phyloP scores from a whole-genome alignment of 1,284 basidiomycete species.

The Xerocomus cyaneibrunnescens region DNA sequence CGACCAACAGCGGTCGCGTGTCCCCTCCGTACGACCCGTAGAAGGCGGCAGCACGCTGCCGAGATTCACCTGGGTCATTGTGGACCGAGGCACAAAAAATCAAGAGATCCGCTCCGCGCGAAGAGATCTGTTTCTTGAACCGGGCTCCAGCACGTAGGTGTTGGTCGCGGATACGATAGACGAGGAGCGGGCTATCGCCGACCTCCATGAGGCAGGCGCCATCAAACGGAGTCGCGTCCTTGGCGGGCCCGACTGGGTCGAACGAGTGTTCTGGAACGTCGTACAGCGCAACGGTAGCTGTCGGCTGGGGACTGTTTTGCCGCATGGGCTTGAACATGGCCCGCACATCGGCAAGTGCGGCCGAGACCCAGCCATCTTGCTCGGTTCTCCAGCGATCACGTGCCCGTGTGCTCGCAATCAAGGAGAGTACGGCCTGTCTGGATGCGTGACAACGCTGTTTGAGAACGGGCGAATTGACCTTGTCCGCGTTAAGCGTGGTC shows the following conservation, averaged over 20 bases:
- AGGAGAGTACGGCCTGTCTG: constrained; percentile 17
- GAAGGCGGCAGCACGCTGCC: constrained; percentile 17
- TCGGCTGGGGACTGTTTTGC: constrained; percentile 3
- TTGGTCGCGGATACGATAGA: constrained; percentile 24
- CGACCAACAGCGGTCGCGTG: constrained; percentile 26
- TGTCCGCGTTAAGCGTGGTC: constrained; percentile 29
- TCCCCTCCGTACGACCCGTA: constrained; percentile 28
- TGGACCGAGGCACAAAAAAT: constrained; percentile 24
- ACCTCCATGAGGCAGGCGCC: constrained; percentile 21
- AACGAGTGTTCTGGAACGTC: constrained; percentile 18
- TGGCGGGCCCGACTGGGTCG: constrained; percentile 9
- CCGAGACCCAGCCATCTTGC: constrained; percentile 22
- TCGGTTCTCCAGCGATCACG: constrained; percentile 24
- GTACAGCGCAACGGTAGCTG: constrained; percentile 23
- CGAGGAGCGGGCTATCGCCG: constrained; percentile 17
- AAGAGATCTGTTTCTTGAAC: constrained; percentile 27
- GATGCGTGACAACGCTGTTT: constrained; percentile 29
- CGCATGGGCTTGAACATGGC: constrained; percentile 22
- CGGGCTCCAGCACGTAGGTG: constrained; percentile 22
- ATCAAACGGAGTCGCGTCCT: constrained; percentile 18
- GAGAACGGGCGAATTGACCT: constrained; percentile 31
- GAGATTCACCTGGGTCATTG: constrained; percentile 5
- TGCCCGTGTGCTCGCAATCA: constrained; percentile 22
- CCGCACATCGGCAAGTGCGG: constrained; percentile 25
- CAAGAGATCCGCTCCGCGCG: constrained; percentile 29